Evolutionary conservation across 176 grass and related monocot genomes (phyloP).

Genomic region (Eleusine indica): DNA sequence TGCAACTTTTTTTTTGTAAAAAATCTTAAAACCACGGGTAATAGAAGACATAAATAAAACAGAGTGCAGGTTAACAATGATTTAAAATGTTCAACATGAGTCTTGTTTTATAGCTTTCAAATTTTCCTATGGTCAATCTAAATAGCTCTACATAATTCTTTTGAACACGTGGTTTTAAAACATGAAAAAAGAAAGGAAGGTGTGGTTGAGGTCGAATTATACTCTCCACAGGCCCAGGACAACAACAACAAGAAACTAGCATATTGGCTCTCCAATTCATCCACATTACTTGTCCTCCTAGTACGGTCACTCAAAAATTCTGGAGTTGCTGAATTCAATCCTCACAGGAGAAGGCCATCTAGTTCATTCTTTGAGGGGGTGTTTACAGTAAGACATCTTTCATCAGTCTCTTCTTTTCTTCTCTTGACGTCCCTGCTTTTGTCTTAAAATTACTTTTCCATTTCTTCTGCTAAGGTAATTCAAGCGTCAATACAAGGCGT

Average conservation of each 20-base stretch:
- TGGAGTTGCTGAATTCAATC: conserved; percentile 66
- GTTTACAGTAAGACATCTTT: conserved; percentile 55
- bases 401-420: conserved; percentile 8
- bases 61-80: too few relatives aligned
- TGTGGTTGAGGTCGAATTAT: neutral
- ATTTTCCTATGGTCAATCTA: too few relatives aligned
- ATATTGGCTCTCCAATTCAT: conserved; percentile 97
- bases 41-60: too few relatives aligned
- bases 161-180: too few relatives aligned
- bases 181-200: too few relatives aligned
- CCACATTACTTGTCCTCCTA: conserved; percentile 76
- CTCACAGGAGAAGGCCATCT: conserved; percentile 63
- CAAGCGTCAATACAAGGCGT: neutral
- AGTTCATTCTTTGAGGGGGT: conserved; percentile 81
- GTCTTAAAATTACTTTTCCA: too few relatives aligned
- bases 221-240: conserved; percentile 62
- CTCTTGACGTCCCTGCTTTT: conserved; percentile 5
- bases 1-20: too few relatives aligned
- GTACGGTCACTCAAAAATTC: conserved; percentile 89
- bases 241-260: conserved; percentile 82
- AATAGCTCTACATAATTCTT: too few relatives aligned
- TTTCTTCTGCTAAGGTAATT: too few relatives aligned
- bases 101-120: too few relatives aligned
- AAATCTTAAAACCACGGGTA: too few relatives aligned
- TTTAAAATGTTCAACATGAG: too few relatives aligned